These are phyloP conservation scores for Curvularia verruculosa DNA, from an alignment of 2,329 filamentous ascomycete genomes.

Conservation along the genomic window DNA sequence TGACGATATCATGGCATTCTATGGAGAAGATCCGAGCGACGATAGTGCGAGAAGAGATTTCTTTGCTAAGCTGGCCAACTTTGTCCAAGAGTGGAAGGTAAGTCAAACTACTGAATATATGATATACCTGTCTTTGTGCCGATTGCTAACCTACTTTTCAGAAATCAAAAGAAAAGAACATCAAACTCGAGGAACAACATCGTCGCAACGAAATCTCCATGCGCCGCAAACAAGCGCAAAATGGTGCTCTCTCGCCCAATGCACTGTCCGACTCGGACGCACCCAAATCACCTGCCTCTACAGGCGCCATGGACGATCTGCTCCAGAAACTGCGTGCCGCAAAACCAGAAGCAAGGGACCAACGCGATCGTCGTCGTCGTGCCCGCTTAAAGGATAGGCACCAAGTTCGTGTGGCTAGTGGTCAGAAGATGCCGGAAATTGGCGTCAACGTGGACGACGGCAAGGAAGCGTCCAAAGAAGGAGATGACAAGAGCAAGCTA, in stretches of 20 bases:
- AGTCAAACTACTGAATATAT: slow-evolving; percentile 31
- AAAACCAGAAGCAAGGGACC: slow-evolving; percentile 85
- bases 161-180: slow-evolving; percentile 93
- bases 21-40: slow-evolving; percentile 90
- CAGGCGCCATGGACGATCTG: slow-evolving; percentile 93
- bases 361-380: slow-evolving; percentile 84
- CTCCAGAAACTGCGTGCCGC: slow-evolving; percentile 94
- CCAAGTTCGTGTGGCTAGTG: slow-evolving; percentile 86
- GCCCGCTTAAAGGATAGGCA: slow-evolving; percentile 89
- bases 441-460: slow-evolving; percentile 57
- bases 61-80: slow-evolving; percentile 89
- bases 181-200: slow-evolving; percentile 77
- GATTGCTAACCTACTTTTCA: slow-evolving; percentile 37
- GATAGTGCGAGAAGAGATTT: slow-evolving; percentile 94
- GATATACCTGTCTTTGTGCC: background rate
- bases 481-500: slow-evolving; percentile 52
- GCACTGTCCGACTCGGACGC: slow-evolving; percentile 54
- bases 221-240: slow-evolving; percentile 71
- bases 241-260: slow-evolving; percentile 58
- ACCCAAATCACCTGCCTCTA: slow-evolving; percentile 67
- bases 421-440: slow-evolving; percentile 82
- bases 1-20: slow-evolving; percentile 95
- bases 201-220: slow-evolving; percentile 89
- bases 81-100: slow-evolving; percentile 90
- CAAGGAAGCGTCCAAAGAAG: slow-evolving; percentile 34